Percentiles rank a stretch among this genome's conserved stretches.
Conservation (phyloP, 179 eudicot genomes). For the Heliamphora pulchella region DNA sequence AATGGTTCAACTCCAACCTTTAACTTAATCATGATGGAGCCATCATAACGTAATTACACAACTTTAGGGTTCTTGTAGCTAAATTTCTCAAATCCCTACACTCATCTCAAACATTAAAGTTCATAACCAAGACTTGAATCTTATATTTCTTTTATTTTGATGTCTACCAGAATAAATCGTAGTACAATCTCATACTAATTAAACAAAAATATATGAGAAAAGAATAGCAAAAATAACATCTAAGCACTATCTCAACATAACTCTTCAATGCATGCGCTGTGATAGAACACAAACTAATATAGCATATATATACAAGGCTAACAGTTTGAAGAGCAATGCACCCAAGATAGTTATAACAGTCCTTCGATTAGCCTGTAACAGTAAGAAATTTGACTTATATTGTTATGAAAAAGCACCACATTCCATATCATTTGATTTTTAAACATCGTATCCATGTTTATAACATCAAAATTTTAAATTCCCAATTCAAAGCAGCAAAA, state of each 20-base stretch:
- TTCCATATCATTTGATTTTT: not conserved
- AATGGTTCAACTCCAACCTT: too few species aligned
- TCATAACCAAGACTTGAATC: not conserved
- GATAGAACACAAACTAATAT: not conserved
- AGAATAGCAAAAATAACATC: not conserved
- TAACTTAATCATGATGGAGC: too few species aligned
- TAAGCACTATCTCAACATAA: not conserved
- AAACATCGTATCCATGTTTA: not conserved
- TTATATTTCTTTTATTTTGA: not conserved
- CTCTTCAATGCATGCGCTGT: not conserved
- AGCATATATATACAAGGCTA: not conserved
- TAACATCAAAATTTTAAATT: not conserved
- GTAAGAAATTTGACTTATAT: not conserved
- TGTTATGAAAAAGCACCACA: not conserved
- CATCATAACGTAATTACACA: too few species aligned
- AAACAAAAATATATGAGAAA: not conserved
- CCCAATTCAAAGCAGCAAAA: not conserved
- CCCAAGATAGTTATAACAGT: too few species aligned
- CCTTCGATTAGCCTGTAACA: not conserved
- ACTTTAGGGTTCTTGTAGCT: too few species aligned
- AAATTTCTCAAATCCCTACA: too few species aligned
- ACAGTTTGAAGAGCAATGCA: not conserved
- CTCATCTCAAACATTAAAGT: too few species aligned
- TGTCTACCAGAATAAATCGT: not conserved
- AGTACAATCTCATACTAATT: not conserved